Evolutionary conservation across 768 basidiomycete genomes (phyloP).

Genomic region (Boletus vermiculosoides): DNA sequence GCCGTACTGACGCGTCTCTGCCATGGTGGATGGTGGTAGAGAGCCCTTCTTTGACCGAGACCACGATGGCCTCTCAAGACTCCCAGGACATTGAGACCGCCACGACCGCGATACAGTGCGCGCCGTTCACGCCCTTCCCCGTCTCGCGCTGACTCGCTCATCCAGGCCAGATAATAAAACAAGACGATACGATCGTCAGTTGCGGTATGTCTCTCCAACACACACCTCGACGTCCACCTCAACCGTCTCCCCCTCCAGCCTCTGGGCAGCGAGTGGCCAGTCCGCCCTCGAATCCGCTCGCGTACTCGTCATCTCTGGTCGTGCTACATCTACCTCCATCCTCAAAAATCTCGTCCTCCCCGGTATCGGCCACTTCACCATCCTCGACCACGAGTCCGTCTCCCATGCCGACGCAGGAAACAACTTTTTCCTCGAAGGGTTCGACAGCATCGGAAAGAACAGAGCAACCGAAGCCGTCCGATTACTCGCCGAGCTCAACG

Average conservation of each 20-base stretch:
- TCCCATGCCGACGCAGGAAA: slow-evolving; percentile 82
- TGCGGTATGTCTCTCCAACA: slow-evolving; percentile 54
- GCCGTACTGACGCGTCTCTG: slow-evolving; percentile 65
- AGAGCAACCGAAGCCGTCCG: slow-evolving; percentile 79
- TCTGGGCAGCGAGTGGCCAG: slow-evolving; percentile 95
- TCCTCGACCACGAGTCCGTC: slow-evolving; percentile 67
- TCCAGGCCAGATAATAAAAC: slow-evolving; percentile 78
- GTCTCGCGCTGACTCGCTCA: slow-evolving; percentile 5
- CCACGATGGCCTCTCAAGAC: slow-evolving; percentile 34
- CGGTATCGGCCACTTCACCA: slow-evolving; percentile 93
- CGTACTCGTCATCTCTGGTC: slow-evolving; percentile 76
- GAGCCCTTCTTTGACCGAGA: slow-evolving; percentile 9
- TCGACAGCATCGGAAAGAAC: slow-evolving; percentile 72
- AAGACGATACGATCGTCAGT: slow-evolving; percentile 91
- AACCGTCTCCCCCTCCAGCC: slow-evolving; percentile 38
- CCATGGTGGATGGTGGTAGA: slow-evolving; percentile 27
- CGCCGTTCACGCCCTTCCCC: background rate
- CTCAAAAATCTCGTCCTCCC: slow-evolving; percentile 97
- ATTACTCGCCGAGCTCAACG: slow-evolving; percentile 83
- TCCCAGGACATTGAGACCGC: slow-evolving; percentile 49
- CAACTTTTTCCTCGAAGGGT: slow-evolving; percentile 91
- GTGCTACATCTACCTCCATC: slow-evolving; percentile 83
- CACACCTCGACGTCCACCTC: no score
- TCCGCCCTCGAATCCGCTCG: slow-evolving; percentile 80
- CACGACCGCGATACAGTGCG: slow-evolving; percentile 42